Percentiles rank a stretch among this genome's conserved stretches.
phyloP scores from a whole-genome alignment of 345 rosid species.

The Citrus medica region DNA sequence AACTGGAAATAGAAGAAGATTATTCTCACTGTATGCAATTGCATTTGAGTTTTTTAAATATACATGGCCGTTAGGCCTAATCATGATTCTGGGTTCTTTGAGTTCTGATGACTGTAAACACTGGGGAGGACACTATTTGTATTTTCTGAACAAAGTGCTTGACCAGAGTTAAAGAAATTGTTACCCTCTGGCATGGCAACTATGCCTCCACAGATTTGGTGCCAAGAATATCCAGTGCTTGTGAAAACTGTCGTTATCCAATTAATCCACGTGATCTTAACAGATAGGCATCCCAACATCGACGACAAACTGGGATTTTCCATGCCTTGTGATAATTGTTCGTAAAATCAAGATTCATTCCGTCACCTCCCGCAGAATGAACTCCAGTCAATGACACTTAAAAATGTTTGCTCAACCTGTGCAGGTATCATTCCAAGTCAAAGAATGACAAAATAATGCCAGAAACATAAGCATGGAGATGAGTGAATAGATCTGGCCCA shows the following conservation, averaged over 20 bases:
- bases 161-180: background rate
- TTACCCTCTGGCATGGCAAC: background rate
- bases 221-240: background rate
- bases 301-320: background rate
- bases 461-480: background rate
- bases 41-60: too few species aligned
- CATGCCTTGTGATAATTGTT: background rate
- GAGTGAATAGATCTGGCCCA: background rate
- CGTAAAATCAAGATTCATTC: slow-evolving; percentile 7
- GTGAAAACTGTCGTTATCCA: background rate
- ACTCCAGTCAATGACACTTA: background rate
- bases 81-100: too few species aligned
- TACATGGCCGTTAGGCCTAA: too few species aligned
- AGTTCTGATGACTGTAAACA: too few species aligned
- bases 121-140: background rate
- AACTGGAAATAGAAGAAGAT: too few species aligned
- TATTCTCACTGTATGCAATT: too few species aligned
- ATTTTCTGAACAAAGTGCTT: background rate
- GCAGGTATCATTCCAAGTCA: background rate
- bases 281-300: background rate
- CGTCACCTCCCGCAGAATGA: slow-evolving; percentile 20
- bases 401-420: background rate
- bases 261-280: background rate
- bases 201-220: background rate
- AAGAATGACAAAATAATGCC: background rate